These are phyloP conservation scores for Melaleuca alternifolia DNA, from an alignment of 345 rosid genomes.

Conservation along the genomic window DNA sequence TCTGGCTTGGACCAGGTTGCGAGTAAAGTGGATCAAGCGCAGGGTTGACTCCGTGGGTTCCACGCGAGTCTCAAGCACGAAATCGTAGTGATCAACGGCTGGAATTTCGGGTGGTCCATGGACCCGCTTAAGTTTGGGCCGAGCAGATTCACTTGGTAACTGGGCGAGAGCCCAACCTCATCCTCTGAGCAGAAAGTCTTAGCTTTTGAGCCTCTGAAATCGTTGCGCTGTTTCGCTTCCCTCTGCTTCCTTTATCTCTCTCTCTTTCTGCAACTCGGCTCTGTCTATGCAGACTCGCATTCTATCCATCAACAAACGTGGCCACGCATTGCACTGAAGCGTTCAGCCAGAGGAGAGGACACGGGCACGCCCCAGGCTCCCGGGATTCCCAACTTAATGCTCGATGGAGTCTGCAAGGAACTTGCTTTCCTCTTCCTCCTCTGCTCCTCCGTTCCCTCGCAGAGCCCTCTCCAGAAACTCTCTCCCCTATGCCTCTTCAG, in stretches of 20 bases:
- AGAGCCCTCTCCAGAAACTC: conserved; percentile 41
- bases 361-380: not conserved
- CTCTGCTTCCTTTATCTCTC: not conserved
- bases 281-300: not conserved
- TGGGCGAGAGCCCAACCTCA: not conserved
- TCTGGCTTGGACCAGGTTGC: not conserved
- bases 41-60: not conserved
- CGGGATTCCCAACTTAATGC: not conserved
- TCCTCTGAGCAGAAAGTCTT: not conserved
- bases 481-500: conserved; percentile 20
- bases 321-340: not conserved
- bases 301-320: not conserved
- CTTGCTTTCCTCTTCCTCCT: conserved; percentile 53
- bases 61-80: not conserved
- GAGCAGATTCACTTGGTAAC: not conserved
- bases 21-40: not conserved
- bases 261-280: not conserved
- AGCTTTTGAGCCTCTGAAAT: not conserved
- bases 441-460: conserved; percentile 49
- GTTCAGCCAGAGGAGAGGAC: not conserved
- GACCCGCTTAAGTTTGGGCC: not conserved
- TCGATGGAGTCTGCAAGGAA: conserved; percentile 61
- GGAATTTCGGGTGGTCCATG: not conserved
- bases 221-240: not conserved
- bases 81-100: not conserved